Percentiles rank a stretch among this genome's conserved stretches.
These are phyloP conservation scores for Neonothopanus nambi DNA, from an alignment of 1,284 basidiomycete species.

Conservation along the genomic window DNA sequence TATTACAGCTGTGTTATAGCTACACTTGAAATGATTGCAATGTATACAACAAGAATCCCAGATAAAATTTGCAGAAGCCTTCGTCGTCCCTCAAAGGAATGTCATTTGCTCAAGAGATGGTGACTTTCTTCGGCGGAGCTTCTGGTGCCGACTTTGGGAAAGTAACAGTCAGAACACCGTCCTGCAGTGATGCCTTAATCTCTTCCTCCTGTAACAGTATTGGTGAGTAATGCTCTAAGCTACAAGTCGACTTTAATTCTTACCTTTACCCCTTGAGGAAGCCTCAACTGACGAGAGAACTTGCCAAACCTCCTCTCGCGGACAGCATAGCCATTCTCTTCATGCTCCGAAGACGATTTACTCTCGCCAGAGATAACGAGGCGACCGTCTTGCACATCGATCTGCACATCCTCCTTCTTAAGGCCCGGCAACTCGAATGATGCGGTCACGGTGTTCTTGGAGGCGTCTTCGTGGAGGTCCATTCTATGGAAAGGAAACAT, in stretches of 20 bases:
- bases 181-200: conserved; percentile 18
- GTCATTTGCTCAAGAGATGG: conserved; percentile 9
- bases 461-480: conserved; percentile 21
- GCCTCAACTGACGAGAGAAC: conserved; percentile 18
- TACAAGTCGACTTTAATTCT: neutral
- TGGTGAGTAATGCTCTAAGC: neutral
- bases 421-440: conserved; percentile 22
- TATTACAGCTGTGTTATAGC: no score
- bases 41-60: no score
- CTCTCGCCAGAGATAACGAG: conserved; percentile 20
- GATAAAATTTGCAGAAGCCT: no score
- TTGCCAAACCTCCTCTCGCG: conserved; percentile 21
- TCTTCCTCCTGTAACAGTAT: conserved; percentile 13
- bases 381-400: conserved; percentile 19
- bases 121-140: conserved; percentile 17
- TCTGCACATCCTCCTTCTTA: conserved; percentile 18
- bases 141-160: conserved; percentile 18
- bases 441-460: conserved; percentile 19
- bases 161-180: conserved; percentile 18
- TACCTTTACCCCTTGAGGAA: conserved; percentile 22
- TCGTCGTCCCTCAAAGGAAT: no score
- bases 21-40: no score
- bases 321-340: conserved; percentile 20
- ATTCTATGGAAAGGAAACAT: conserved; percentile 12
- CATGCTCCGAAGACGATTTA: conserved; percentile 18